Evolutionary conservation across 306 rosid species (phyloP), one percentile per base, ranked within the genome.

Genomic region (Cicer bijugum): DNA sequence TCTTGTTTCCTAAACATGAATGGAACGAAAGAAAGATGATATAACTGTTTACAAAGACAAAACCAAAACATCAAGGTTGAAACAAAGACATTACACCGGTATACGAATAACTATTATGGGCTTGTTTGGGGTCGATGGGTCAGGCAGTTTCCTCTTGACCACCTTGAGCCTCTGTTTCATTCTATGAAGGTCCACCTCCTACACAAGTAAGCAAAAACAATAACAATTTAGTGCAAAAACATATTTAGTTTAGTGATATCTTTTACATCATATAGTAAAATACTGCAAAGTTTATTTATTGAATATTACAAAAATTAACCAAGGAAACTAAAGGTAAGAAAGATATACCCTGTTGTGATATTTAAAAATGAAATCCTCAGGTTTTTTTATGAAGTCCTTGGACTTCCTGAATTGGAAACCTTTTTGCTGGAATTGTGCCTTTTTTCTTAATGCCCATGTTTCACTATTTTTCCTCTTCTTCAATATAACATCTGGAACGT

Each of bases 151-250:
- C 78, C 91, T 85, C 86, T 91, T 91, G 42, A 71, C 62, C 77
- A 88, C 85, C 86, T 90, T 90, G 47, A 69, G 55, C 80, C 93
- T 88, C 17, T 74, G 86, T 51, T 88, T 90, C 96, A 89, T 73
- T 42, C 89, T 87, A 35, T 89, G 43, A 12, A 93, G 81, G 81
- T 93, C 98, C 60, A 88, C 76, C 86, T 90, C 97, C 98, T 93
- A 75, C 62, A 53, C 19, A 70, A 67, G 75, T 19, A 65, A 43
- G 40, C 59, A 66, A 9, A 46, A 0, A 59, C 15, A 43, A 46
- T 35, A 12, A 39, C 23, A 2, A 11, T n/a, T n/a, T 5, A 42
- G 4, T 23, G 33, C 33, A 23, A 23, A 67, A 14, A 46, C 67
- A 68, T 23, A 23, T 23, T 23, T 23, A 23, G 4, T 23, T 23